Conservation (phyloP, 345 rosid species). For the Carallia brachiata region DNA sequence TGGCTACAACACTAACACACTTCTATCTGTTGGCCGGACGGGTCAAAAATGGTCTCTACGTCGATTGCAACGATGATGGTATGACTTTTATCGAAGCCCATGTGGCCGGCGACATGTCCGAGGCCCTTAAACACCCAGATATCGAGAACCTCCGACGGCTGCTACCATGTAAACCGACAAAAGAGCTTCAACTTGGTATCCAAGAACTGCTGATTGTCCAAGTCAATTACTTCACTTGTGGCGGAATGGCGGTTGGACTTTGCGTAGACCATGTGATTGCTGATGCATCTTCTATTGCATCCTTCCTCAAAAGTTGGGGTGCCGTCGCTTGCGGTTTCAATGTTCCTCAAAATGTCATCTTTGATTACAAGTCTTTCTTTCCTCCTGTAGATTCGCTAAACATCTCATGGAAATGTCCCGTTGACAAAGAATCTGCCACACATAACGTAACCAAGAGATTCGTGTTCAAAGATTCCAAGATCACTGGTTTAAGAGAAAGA, state of each 20-base stretch:
- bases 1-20: background rate
- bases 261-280: conserved; percentile 20
- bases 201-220: conserved; percentile 7
- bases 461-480: background rate
- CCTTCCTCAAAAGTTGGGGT: conserved; percentile 16
- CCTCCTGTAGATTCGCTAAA: conserved; percentile 17
- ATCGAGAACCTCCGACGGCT: background rate
- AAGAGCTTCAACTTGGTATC: background rate
- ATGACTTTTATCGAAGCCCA: background rate
- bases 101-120: background rate
- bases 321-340: background rate
- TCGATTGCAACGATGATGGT: conserved; percentile 18
- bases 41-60: background rate
- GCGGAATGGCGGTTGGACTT: conserved; percentile 17
- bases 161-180: background rate
- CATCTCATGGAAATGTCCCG: background rate
- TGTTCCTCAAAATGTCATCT: conserved; percentile 1
- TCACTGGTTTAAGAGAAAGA: background rate
- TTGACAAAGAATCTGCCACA: background rate
- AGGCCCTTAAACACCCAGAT: background rate
- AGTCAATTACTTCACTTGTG: conserved; percentile 17
- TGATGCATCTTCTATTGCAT: conserved; percentile 11
- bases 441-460: conserved; percentile 2
- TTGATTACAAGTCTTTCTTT: conserved; percentile 22
- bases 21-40: conserved; percentile 13